phyloP scores from a whole-genome alignment of 2,329 filamentous ascomycete genomes.

The Lasiodiplodia sp. region DNA sequence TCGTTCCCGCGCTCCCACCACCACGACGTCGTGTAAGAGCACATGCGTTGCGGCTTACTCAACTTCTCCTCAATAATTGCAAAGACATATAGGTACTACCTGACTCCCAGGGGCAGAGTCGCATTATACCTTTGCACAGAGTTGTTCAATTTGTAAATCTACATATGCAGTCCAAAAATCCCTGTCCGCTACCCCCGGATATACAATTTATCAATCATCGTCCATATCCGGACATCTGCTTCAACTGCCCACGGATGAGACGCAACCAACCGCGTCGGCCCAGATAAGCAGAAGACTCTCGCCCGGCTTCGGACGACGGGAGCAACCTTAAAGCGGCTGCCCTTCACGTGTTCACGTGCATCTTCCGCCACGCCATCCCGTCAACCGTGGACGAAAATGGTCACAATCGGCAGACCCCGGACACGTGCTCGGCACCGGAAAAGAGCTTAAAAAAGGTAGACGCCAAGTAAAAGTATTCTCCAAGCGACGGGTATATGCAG shows the following conservation, averaged over 20 bases:
- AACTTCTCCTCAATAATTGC: not conserved
- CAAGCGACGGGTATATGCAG: slow-evolving; percentile 28
- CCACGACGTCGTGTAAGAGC: not conserved
- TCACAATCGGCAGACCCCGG: not conserved
- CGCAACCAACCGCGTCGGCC: not conserved
- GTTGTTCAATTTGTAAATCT: not conserved
- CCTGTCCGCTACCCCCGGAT: too few relatives aligned
- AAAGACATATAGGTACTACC: not conserved
- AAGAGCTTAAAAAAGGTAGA: slow-evolving; percentile 16
- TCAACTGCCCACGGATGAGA: not conserved
- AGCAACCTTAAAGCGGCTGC: slow-evolving; percentile 19
- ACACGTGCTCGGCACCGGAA: not conserved
- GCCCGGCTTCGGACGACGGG: slow-evolving; percentile 21
- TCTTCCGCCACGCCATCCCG: not conserved
- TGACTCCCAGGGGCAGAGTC: not conserved
- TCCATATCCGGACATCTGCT: not conserved
- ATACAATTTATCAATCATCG: too few relatives aligned
- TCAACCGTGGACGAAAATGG: not conserved
- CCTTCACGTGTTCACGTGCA: slow-evolving; percentile 2
- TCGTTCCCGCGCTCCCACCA: not conserved
- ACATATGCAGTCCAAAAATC: not conserved
- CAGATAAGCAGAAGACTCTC: not conserved
- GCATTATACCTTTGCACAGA: not conserved
- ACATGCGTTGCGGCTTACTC: not conserved
- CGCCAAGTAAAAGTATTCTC: slow-evolving; percentile 9